These are phyloP conservation scores for Abrus pulchellus DNA, from an alignment of 306 rosid species.

Conservation along the genomic window DNA sequence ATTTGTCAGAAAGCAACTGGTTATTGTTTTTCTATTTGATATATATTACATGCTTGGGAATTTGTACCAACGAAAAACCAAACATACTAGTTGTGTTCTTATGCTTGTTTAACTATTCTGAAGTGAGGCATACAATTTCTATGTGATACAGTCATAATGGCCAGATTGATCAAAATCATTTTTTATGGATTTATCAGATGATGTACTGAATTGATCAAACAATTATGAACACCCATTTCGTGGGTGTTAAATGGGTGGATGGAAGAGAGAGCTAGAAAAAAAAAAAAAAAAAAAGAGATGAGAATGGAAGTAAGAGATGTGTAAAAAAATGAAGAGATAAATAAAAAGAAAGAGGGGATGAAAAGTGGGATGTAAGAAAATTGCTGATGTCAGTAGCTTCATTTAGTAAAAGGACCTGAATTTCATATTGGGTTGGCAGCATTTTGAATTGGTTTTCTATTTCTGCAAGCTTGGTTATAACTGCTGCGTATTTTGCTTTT, in stretches of 20 bases:
- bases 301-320: too few relatives aligned
- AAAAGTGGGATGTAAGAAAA: neutral
- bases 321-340: too few relatives aligned
- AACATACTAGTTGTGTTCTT: neutral
- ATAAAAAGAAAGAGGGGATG: too few relatives aligned
- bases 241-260: too few relatives aligned
- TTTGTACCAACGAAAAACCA: too few relatives aligned
- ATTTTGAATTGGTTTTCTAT: conserved; percentile 1
- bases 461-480: conserved; percentile 1
- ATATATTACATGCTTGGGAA: too few relatives aligned
- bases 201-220: neutral
- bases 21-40: too few relatives aligned
- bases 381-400: conserved; percentile 23
- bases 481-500: neutral
- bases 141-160: neutral
- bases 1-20: too few relatives aligned
- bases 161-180: conserved; percentile 10
- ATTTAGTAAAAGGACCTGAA: conserved; percentile 9
- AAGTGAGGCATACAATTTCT: neutral
- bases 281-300: too few relatives aligned
- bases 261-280: too few relatives aligned
- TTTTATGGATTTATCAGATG: neutral
- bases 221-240: too few relatives aligned
- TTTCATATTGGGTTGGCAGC: neutral
- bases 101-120: neutral